Evolutionary conservation across 1,284 basidiomycete genomes (phyloP), one percentile per base, ranked within the genome.

Genomic region (Pseudozyma sp.): DNA sequence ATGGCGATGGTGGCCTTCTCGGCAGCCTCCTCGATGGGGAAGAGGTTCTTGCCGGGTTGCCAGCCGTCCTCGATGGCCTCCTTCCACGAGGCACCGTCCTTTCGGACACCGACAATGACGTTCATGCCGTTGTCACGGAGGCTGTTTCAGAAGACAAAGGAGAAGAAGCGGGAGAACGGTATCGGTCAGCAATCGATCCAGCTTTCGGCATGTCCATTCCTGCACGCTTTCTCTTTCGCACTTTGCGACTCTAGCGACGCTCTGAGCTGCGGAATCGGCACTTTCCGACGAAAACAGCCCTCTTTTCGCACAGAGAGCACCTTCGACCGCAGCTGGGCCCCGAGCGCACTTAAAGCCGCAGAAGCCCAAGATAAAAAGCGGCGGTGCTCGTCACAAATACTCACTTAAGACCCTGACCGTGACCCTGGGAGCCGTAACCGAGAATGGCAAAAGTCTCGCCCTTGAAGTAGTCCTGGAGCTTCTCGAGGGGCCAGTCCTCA

Each of bases 41-140:
- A 99, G 80, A 99, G 91, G 78, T 93, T 97, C 89, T 98, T 92
- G 80, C 95, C 96, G 52, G 96, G 95, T 77, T 93, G 94, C 96
- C 96, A 99, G 75, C 97, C 96, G 85, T 99, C 97, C 86, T 94
- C 94, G 51, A 90, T 86, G 57, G 97, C 97, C 87, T 97, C 92
- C 86, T 89, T 93, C 97, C 97, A 99, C 84, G 91, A 92, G 88
- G 94, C 93, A 65, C 97, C 97, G 78, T 91, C 91, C 87, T 98
- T 92, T 81, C 97, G 94, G 78, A 99, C 97, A 89, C 97, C 97
- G 85, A 99, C 91, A 79, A 99, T 94, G 87, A 99, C 95, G 83
- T 98, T 99, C 79, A 99, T 87, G 77, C 97, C 97, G 83, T 99
- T 95, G 89, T 99, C 97, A 84, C 97, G 94, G 68, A 96, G 94